phyloP scores from a whole-genome alignment of 495 filamentous ascomycete species.

The Acidiella bohemica region DNA sequence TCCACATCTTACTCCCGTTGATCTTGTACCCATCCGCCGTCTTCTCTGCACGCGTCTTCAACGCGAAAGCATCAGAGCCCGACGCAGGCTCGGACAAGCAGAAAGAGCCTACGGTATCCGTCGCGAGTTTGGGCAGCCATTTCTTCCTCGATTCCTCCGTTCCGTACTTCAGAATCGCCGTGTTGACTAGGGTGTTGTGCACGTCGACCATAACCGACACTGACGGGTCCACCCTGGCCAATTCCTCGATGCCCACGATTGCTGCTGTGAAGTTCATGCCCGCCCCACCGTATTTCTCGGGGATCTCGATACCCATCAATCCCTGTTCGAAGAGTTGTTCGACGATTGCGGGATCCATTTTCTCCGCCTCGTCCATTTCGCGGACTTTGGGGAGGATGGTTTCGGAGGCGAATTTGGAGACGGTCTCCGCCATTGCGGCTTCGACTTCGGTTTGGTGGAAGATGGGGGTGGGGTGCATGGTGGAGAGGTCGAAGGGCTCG shows the following conservation, averaged over 20 bases:
- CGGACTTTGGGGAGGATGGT: slow-evolving; percentile 82
- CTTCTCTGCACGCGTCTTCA: slow-evolving; percentile 72
- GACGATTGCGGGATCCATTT: slow-evolving; percentile 77
- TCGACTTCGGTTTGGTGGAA: slow-evolving; percentile 87
- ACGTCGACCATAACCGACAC: slow-evolving; percentile 90
- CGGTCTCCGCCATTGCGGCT: slow-evolving; percentile 71
- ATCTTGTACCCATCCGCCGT: slow-evolving; percentile 71
- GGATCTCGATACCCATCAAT: slow-evolving; percentile 93
- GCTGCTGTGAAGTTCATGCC: slow-evolving; percentile 98
- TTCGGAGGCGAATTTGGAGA: slow-evolving; percentile 81
- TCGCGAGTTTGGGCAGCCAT: slow-evolving; percentile 78
- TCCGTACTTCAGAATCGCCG: slow-evolving; percentile 76
- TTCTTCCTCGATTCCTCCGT: slow-evolving; percentile 60
- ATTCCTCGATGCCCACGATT: slow-evolving; percentile 92
- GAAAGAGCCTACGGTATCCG: slow-evolving; percentile 86
- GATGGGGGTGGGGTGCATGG: slow-evolving; percentile 80
- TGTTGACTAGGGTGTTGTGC: slow-evolving; percentile 97
- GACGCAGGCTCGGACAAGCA: slow-evolving; percentile 90
- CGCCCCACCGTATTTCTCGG: slow-evolving; percentile 89
- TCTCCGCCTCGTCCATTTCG: slow-evolving; percentile 94
- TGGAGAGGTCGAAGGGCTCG: slow-evolving; percentile 45
- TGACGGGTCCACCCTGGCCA: slow-evolving; percentile 86
- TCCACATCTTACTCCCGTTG: slow-evolving; percentile 97
- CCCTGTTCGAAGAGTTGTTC: slow-evolving; percentile 96
- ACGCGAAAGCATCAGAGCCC: slow-evolving; percentile 89